A percentile compares a stretch with the other conserved stretches of the same genome.
These are phyloP conservation scores for Harringtonia lauricola DNA, from an alignment of 2,329 filamentous ascomycete species.

Conservation along the genomic window DNA sequence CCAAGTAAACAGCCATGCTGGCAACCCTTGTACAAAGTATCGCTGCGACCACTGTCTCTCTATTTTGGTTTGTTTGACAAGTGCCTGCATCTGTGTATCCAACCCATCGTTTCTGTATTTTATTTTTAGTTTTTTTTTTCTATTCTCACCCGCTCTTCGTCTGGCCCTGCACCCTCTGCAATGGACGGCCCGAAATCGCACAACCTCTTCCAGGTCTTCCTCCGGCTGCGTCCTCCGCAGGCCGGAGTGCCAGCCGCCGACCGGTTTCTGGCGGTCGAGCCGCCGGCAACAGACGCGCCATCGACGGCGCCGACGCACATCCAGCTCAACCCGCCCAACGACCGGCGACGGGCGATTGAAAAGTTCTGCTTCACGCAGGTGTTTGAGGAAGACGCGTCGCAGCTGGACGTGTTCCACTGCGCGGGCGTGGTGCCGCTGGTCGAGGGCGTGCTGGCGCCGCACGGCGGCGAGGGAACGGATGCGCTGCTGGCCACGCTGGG, in stretches of 20 bases:
- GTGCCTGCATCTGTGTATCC: neutral
- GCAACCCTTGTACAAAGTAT: no score
- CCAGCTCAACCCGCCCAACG: conserved; percentile 68
- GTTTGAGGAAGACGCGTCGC: conserved; percentile 75
- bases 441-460: conserved; percentile 65
- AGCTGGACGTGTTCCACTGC: conserved; percentile 78
- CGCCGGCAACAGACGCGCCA: conserved; percentile 23
- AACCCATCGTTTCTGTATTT: neutral
- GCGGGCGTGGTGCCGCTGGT: conserved; percentile 66
- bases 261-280: conserved; percentile 71
- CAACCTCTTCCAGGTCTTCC: conserved; percentile 80
- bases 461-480: conserved; percentile 71
- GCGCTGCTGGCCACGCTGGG: conserved; percentile 84
- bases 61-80: no score
- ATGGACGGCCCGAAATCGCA: conserved; percentile 30
- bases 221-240: conserved; percentile 66
- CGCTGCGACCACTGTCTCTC: no score
- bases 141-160: neutral
- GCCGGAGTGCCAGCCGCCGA: conserved; percentile 36
- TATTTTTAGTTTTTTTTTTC: neutral
- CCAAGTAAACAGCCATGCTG: conserved; percentile 9
- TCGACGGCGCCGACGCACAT: conserved; percentile 52
- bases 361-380: conserved; percentile 91
- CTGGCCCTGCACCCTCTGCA: neutral
- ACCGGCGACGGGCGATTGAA: conserved; percentile 80